Evolutionary conservation across 345 rosid genomes (phyloP).

Genomic region (Pistacia integerrima): DNA sequence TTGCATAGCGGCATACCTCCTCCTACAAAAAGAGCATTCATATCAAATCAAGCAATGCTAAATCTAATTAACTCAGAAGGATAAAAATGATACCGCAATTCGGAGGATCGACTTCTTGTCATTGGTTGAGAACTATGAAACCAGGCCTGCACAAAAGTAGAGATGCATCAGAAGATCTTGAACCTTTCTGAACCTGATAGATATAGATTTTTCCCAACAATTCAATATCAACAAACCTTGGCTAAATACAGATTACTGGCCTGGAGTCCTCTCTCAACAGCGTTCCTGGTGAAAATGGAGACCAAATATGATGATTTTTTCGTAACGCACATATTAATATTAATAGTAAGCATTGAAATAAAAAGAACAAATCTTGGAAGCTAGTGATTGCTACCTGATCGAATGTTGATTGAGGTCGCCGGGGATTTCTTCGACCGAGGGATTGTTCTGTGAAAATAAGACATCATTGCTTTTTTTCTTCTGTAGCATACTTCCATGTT

Average conservation of each 20-base stretch:
- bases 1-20: slow-evolving; percentile 73
- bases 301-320: not conserved
- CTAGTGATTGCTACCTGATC: slow-evolving; percentile 36
- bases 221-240: slow-evolving; percentile 41
- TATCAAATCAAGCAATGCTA: not conserved
- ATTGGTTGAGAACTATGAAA: slow-evolving; percentile 72
- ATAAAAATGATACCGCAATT: slow-evolving; percentile 47
- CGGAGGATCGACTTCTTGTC: slow-evolving; percentile 82
- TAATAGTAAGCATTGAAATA: too few relatives aligned
- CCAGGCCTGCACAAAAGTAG: slow-evolving; percentile 57
- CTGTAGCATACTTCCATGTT: slow-evolving; percentile 36
- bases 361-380: not conserved
- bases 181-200: slow-evolving; percentile 1
- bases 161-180: slow-evolving; percentile 15
- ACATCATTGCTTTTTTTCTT: slow-evolving; percentile 51
- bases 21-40: slow-evolving; percentile 38
- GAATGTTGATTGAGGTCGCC: slow-evolving; percentile 39
- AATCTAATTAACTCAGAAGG: not conserved
- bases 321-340: too few relatives aligned
- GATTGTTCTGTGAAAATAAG: slow-evolving; percentile 30
- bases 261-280: slow-evolving; percentile 48
- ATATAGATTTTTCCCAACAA: not conserved
- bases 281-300: slow-evolving; percentile 33
- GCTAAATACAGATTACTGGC: slow-evolving; percentile 58
- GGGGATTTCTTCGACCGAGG: slow-evolving; percentile 32